A percentile compares a stretch with the other conserved stretches of the same genome.
Evolutionary conservation across 1,284 basidiomycete genomes (phyloP).

Genomic region (Fomitopsis palustris): DNA sequence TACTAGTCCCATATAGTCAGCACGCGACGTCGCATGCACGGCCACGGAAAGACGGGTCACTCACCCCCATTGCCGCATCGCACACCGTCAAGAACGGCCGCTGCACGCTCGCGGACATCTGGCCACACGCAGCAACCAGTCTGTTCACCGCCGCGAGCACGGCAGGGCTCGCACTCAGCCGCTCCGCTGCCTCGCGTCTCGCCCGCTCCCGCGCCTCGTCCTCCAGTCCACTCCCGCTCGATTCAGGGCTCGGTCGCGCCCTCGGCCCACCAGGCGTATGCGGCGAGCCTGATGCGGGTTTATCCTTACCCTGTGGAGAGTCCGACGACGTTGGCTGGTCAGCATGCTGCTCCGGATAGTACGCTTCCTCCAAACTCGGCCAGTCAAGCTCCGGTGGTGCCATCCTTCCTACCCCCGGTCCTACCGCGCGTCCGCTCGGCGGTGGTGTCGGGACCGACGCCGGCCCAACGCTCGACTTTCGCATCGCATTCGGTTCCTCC

Average conservation of each 20-base stretch:
- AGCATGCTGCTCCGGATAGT: neutral
- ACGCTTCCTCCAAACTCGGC: conserved; percentile 3
- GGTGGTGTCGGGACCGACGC: neutral
- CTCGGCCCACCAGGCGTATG: neutral
- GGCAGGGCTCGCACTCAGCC: conserved; percentile 39
- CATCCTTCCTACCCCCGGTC: neutral
- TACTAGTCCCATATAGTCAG: conserved; percentile 39
- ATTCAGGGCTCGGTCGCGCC: neutral
- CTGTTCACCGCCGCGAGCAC: conserved; percentile 56
- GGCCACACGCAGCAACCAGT: conserved; percentile 65
- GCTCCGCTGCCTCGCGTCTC: conserved; percentile 4
- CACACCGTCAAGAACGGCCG: conserved; percentile 63
- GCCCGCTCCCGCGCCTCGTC: neutral
- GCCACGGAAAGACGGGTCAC: conserved; percentile 20
- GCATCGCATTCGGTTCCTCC: neutral
- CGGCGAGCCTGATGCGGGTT: neutral
- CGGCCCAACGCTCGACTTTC: neutral
- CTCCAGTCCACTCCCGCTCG: neutral
- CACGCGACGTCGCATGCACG: neutral
- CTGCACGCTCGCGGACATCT: conserved; percentile 59
- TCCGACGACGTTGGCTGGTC: neutral
- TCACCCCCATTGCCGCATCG: conserved; percentile 62
- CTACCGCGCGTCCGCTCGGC: neutral
- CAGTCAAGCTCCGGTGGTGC: neutral
- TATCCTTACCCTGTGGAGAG: neutral